Base-by-base conservation (phyloP, 1,284 basidiomycete species). In the Pholiota adiposa region DNA sequence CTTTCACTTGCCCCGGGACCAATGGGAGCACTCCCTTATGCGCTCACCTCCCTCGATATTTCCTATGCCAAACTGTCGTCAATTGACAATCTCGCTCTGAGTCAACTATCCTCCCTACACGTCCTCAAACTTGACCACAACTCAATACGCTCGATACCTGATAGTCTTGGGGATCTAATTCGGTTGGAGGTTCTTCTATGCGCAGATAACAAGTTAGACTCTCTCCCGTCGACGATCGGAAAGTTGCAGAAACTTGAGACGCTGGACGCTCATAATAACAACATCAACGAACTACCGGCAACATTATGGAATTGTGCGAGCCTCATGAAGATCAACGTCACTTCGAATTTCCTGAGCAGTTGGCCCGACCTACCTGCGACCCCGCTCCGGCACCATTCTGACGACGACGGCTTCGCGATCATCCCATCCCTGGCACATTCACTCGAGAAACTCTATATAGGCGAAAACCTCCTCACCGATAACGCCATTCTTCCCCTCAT, bases 251-350 rank as follows among this genome's bases (percentile, higher is more conserved):
- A 86, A 56, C 84, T 99, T 16, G 84, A 88, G 65, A 79, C 77
- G 3, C 80, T 98, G 48, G 93, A 97, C 67, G 88, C 92, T 3
- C 96, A 97, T 71, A 96, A 96, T 72, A 99, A 99, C 77, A 93
- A 92, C 67, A 79, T 99, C 53, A 86, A 83, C 21, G 86, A 89
- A 65, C 76, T 98, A 0, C 94, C 96, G 0, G 76, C 77, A 14
- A 80, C 85, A 25, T 74, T 99, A 6, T 99, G 97, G 97, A 83
- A 88, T 50, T 98, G 96, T 74, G 80, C 86, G 0, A 86, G 84
- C 4, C 79, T 99, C 50, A 76, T 77, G 49, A 79, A 83, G 44
- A 83, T 99, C 72, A 99, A 98, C 68, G 86, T 91, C 51, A 95
- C 93, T 11, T 97, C 94, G 16, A 99, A 99, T 72, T 75, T 97